Percentiles rank a stretch among this genome's conserved stretches.
phyloP scores from a whole-genome alignment of 2,329 filamentous ascomycete species.

The Ascochyta rabiei region DNA sequence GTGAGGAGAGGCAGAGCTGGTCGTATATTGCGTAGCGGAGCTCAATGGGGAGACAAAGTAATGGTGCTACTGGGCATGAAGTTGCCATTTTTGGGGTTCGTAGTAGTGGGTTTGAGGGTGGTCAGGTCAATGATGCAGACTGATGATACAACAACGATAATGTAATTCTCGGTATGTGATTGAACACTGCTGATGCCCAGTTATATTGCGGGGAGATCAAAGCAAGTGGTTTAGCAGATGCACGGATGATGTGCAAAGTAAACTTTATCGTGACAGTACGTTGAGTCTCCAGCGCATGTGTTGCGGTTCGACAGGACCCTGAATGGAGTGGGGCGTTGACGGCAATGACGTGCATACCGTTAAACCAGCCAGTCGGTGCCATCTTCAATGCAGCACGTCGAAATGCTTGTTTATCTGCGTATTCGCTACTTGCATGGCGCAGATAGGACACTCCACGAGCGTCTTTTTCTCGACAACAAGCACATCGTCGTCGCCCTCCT shows the following conservation, averaged over 20 bases:
- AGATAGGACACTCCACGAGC: slow-evolving; percentile 50
- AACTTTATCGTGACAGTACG: neutral
- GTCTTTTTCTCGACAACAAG: slow-evolving; percentile 24
- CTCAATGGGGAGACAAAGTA: slow-evolving; percentile 21
- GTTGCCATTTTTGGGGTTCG: neutral
- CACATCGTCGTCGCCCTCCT: slow-evolving; percentile 13
- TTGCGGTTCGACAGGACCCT: neutral
- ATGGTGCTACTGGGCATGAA: neutral
- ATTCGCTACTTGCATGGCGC: slow-evolving; percentile 36
- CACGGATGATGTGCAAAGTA: neutral
- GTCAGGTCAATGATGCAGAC: neutral
- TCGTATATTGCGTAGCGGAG: slow-evolving; percentile 26
- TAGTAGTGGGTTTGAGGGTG: neutral
- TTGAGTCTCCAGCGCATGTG: neutral
- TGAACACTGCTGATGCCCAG: neutral
- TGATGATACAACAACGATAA: neutral
- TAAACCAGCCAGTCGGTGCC: slow-evolving; percentile 1
- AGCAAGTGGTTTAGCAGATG: neutral
- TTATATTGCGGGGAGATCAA: no score
- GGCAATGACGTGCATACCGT: slow-evolving; percentile 16
- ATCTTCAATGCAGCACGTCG: slow-evolving; percentile 39
- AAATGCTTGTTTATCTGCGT: slow-evolving; percentile 50
- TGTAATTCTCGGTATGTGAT: neutral
- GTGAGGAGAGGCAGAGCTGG: slow-evolving; percentile 7
- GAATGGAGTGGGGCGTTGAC: neutral